Base-by-base conservation (phyloP, 768 basidiomycete genomes). In the Galerina marginata region DNA sequence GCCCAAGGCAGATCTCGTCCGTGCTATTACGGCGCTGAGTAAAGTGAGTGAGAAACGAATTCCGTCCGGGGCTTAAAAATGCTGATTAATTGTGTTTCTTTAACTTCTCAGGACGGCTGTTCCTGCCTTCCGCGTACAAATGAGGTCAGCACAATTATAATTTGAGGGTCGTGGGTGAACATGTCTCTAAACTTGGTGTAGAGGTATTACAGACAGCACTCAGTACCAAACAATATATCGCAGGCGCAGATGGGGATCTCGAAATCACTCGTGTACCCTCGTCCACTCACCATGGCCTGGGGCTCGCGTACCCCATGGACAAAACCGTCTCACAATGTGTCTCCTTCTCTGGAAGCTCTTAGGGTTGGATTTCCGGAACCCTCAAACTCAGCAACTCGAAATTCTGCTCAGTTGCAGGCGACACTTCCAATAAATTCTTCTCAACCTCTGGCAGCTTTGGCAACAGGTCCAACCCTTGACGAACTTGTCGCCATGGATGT, bases 191-290 rank as follows among this genome's bases (percentile, higher is more conserved):
- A 33, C 29, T 33, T 33, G 29, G 7, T 33, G 7, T 12, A 53
- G 51, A 53, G 51, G 25, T 53, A 53, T 9, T 53, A 53, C 36
- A 53, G 51, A 15, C 51, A 53, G n/a, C 25, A 53, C 42, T 53
- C 51, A 3, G 51, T 53, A 3, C 51, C 39, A 1, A 53, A 42
- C 16, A 53, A 42, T 25, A 25, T 53, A 2, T 39, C 51, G 2
- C 23, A 53, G 6, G 39, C 51, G 5, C 23, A 39, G n/a, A 25
- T 38, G 11, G 51, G 51, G 14, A 39, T 11, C n/a, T 26, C 51
- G 0, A 29, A 42, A 25, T 53, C 39, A 14, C 6, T 15, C 23
- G 33, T 38, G 37, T 38, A 16, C n/a, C 50, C n/a, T 20, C 37
- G 51, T 6, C 51, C 51, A 42, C 51, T 53, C 29, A 5, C 10